A percentile compares a stretch with the other conserved stretches of the same genome.
phyloP scores from a whole-genome alignment of 306 rosid species.

The Citrullus mucosospermus region DNA sequence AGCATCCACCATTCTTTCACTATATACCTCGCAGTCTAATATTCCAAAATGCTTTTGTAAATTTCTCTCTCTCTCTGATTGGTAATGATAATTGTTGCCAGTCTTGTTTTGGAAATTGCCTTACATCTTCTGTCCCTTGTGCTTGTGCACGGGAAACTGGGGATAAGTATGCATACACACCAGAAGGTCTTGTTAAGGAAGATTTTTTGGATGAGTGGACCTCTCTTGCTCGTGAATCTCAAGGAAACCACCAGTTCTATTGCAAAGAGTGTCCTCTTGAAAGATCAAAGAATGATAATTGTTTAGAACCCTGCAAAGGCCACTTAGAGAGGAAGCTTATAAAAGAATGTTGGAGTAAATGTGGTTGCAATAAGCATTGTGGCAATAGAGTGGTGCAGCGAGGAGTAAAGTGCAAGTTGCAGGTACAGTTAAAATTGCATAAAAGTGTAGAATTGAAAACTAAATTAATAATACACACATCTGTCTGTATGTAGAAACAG shows the following conservation, averaged over 20 bases:
- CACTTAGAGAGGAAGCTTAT: slow-evolving; percentile 62
- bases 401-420: slow-evolving; percentile 72
- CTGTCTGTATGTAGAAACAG: too few species aligned
- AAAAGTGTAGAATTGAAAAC: too few species aligned
- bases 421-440: slow-evolving; percentile 31
- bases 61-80: slow-evolving; percentile 45
- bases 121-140: slow-evolving; percentile 42
- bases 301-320: slow-evolving; percentile 85
- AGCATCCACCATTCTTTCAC: slow-evolving; percentile 45
- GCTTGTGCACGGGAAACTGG: slow-evolving; percentile 51
- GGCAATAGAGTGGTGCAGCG: slow-evolving; percentile 92
- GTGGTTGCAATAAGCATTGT: slow-evolving; percentile 75
- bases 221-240: slow-evolving; percentile 41
- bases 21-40: slow-evolving; percentile 47
- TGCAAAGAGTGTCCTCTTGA: slow-evolving; percentile 75
- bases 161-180: slow-evolving; percentile 57
- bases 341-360: slow-evolving; percentile 91
- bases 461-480: too few species aligned
- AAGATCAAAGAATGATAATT: slow-evolving; percentile 49
- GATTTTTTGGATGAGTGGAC: slow-evolving; percentile 63
- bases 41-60: slow-evolving; percentile 47
- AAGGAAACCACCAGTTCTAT: slow-evolving; percentile 24
- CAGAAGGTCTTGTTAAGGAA: slow-evolving; percentile 51
- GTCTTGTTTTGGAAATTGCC: slow-evolving; percentile 71
- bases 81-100: slow-evolving; percentile 57